phyloP scores from a whole-genome alignment of 495 filamentous ascomycete species.

The Cryomyces minteri region DNA sequence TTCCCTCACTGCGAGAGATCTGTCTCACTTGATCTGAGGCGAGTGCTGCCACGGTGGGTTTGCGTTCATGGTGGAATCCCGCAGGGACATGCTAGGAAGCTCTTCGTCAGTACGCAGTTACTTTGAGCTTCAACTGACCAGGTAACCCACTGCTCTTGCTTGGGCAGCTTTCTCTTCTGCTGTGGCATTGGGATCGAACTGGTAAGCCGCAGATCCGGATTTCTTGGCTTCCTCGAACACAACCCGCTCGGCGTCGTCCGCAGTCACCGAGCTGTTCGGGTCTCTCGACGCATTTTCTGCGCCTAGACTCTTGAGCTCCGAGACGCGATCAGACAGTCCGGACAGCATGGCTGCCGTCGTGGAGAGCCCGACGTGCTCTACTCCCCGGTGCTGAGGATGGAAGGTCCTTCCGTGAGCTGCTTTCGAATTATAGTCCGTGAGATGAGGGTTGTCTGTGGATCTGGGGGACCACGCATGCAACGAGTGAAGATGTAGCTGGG shows the following conservation, averaged over 20 bases:
- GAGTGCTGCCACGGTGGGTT: constrained; percentile 48
- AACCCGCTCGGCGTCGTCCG: constrained; percentile 48
- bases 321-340: constrained; percentile 3
- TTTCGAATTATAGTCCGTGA: too few species aligned
- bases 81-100: constrained; percentile 33
- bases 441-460: too few species aligned
- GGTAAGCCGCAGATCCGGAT: constrained; percentile 58
- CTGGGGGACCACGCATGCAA: too few species aligned
- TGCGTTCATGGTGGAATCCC: constrained; percentile 43
- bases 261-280: constrained; percentile 45
- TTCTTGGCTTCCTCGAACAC: constrained; percentile 58
- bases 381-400: too few species aligned
- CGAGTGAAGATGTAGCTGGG: too few species aligned
- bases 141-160: constrained; percentile 48
- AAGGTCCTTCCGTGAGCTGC: too few species aligned
- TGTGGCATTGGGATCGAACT: constrained; percentile 74
- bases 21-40: constrained; percentile 48
- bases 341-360: too few species aligned
- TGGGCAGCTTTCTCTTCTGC: constrained; percentile 70
- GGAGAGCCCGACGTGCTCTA: too few species aligned
- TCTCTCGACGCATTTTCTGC: constrained; percentile 53
- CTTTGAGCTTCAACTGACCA: neutral
- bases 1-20: neutral
- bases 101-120: neutral
- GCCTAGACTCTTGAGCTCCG: constrained; percentile 66